Conservation (phyloP, 1,284 basidiomycete species). For the Serendipita sp. region DNA sequence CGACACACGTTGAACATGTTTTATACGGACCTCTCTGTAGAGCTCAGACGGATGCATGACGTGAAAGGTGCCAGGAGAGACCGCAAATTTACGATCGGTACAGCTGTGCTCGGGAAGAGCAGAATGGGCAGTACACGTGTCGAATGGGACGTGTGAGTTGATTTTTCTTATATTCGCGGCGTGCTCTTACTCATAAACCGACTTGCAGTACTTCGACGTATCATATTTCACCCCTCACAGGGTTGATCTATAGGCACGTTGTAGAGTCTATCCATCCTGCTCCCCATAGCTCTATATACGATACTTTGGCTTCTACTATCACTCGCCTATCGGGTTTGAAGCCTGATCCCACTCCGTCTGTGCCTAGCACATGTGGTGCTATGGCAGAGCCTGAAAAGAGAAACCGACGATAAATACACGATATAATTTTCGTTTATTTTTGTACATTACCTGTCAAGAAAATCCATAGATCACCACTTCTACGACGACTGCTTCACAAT, state of each 20-base stretch:
- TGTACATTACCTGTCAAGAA: not conserved
- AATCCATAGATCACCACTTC: not conserved
- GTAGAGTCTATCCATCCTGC: constrained; percentile 60
- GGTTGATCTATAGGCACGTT: constrained; percentile 45
- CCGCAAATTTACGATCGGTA: constrained; percentile 30
- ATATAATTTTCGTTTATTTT: not conserved
- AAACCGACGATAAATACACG: not conserved
- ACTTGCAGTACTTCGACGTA: constrained; percentile 52
- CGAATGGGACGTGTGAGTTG: constrained; percentile 57
- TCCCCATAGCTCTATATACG: constrained; percentile 54
- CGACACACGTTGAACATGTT: constrained; percentile 59
- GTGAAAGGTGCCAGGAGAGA: constrained; percentile 13
- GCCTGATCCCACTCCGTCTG: not conserved
- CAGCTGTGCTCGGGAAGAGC: constrained; percentile 39
- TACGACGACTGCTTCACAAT: constrained; percentile 20
- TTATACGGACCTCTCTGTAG: constrained; percentile 48
- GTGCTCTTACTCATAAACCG: too few species aligned
- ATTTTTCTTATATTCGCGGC: not conserved
- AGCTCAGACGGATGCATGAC: constrained; percentile 37
- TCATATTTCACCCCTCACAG: constrained; percentile 48
- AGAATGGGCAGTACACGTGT: constrained; percentile 43
- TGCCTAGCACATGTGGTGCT: not conserved
- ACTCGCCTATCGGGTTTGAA: not conserved
- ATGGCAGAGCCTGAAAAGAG: not conserved
- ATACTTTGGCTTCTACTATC: constrained; percentile 29